Conservation (phyloP, 768 basidiomycete genomes). For the Auricularia heimuer region DNA sequence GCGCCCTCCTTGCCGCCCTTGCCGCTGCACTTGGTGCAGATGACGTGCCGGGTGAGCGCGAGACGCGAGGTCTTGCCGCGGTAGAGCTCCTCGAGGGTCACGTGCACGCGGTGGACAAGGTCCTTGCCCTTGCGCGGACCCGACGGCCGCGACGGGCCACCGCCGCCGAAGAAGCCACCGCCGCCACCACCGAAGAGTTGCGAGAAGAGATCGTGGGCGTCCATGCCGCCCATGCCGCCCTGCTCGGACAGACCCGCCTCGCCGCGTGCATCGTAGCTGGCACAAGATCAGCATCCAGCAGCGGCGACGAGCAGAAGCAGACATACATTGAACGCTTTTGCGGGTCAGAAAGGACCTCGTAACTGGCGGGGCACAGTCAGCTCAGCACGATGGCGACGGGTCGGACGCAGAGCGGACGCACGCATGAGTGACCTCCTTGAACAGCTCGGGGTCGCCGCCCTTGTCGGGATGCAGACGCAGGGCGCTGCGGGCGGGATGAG, state of each 20-base stretch:
- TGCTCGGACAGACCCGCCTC: constrained; percentile 84
- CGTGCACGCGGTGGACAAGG: constrained; percentile 91
- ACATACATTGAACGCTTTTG: constrained; percentile 53
- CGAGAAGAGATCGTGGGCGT: constrained; percentile 96
- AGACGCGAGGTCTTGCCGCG: constrained; percentile 98
- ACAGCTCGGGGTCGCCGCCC: constrained; percentile 90
- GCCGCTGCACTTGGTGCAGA: constrained; percentile 90
- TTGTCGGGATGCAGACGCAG: constrained; percentile 85
- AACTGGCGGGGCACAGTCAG: constrained; percentile 37
- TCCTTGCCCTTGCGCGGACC: constrained; percentile 94
- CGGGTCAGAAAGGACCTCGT: constrained; percentile 86
- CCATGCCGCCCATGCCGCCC: constrained; percentile 92
- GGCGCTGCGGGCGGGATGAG: constrained; percentile 39
- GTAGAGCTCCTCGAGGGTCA: constrained; percentile 97
- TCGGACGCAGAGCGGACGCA: constrained; percentile 34
- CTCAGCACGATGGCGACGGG: constrained; percentile 8
- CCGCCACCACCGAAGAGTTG: constrained; percentile 73
- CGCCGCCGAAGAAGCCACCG: constrained; percentile 39
- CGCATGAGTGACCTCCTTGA: constrained; percentile 97
- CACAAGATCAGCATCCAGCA: background rate
- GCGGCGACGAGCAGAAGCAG: background rate
- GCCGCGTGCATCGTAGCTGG: constrained; percentile 74
- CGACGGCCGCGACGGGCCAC: constrained; percentile 42
- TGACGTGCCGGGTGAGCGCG: constrained; percentile 87
- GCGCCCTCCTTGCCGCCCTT: constrained; percentile 98